Evolutionary conservation across 306 rosid genomes (phyloP).

Genomic region (Rubus parviflorus): DNA sequence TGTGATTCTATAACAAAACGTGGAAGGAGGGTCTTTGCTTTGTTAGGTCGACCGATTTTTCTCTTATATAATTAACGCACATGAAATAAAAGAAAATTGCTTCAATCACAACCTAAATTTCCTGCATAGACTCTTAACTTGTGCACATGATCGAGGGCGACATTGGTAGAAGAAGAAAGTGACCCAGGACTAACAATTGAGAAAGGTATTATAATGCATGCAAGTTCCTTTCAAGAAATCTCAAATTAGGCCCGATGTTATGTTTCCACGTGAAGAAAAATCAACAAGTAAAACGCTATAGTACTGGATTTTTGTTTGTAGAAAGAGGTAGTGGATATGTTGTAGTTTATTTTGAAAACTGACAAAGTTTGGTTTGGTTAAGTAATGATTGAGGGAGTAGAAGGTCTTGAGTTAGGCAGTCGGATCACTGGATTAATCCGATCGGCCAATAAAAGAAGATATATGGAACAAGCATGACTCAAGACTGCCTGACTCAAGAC

Average conservation of each 20-base stretch:
- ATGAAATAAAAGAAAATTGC: slow-evolving; percentile 47
- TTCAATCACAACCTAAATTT: slow-evolving; percentile 49
- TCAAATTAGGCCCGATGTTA: neutral
- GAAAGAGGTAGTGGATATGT: slow-evolving; percentile 38
- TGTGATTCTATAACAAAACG: neutral
- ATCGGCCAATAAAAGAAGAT: no score
- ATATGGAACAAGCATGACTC: no score
- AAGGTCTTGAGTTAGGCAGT: no score
- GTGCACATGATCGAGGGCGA: slow-evolving; percentile 12
- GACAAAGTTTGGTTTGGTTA: slow-evolving; percentile 40
- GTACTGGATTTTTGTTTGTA: neutral
- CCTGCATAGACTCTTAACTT: slow-evolving; percentile 16
- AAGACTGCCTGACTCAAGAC: no score
- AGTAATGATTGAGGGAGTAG: neutral
- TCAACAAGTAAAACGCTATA: neutral
- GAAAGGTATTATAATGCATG: slow-evolving; percentile 3
- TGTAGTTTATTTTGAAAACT: slow-evolving; percentile 41
- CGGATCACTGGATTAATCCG: no score
- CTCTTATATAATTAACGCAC: slow-evolving; percentile 14
- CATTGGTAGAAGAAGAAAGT: slow-evolving; percentile 42
- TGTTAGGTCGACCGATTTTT: neutral
- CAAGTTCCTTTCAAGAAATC: neutral
- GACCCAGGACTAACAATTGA: slow-evolving; percentile 38
- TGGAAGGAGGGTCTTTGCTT: neutral
- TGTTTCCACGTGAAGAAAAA: slow-evolving; percentile 27